Conservation (phyloP, 2,329 filamentous ascomycete genomes). For the Sclerotinia nivalis region DNA sequence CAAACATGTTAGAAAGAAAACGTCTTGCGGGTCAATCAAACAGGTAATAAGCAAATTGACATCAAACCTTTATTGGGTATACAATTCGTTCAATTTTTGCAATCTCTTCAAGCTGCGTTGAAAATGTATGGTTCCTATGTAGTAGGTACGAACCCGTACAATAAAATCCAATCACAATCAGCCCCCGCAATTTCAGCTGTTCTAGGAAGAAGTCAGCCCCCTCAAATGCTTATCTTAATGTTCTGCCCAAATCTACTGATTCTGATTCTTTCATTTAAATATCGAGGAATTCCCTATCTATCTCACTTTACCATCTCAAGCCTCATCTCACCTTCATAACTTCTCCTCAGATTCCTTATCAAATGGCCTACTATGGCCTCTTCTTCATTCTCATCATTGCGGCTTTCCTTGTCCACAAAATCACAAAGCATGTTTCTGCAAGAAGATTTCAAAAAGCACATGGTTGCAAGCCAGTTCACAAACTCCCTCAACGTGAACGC, state of each 20-base stretch:
- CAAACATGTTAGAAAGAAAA: background rate
- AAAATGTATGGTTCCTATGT: background rate
- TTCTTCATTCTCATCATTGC: background rate
- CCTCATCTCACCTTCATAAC: background rate
- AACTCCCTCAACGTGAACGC: conserved; percentile 37
- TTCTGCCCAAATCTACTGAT: background rate
- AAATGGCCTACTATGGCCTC: conserved; percentile 18
- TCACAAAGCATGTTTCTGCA: conserved; percentile 9
- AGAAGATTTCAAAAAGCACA: conserved; percentile 13
- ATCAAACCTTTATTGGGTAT: background rate
- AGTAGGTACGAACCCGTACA: background rate
- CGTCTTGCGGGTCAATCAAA: conserved; percentile 3
- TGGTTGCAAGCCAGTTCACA: conserved; percentile 36
- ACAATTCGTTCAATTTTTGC: background rate
- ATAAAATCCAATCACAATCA: background rate
- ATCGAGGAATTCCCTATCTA: conserved; percentile 1
- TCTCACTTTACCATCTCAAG: background rate
- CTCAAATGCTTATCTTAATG: background rate
- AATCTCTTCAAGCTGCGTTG: background rate
- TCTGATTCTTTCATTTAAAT: background rate
- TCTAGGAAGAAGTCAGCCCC: conserved; percentile 1
- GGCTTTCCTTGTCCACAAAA: background rate
- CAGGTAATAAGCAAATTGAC: background rate
- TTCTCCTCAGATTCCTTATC: background rate
- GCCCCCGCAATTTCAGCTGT: conserved; percentile 5